Evolutionary conservation across 352 stramenopile genomes (phyloP).

Genomic region (Chrysophaeum taylorii): DNA sequence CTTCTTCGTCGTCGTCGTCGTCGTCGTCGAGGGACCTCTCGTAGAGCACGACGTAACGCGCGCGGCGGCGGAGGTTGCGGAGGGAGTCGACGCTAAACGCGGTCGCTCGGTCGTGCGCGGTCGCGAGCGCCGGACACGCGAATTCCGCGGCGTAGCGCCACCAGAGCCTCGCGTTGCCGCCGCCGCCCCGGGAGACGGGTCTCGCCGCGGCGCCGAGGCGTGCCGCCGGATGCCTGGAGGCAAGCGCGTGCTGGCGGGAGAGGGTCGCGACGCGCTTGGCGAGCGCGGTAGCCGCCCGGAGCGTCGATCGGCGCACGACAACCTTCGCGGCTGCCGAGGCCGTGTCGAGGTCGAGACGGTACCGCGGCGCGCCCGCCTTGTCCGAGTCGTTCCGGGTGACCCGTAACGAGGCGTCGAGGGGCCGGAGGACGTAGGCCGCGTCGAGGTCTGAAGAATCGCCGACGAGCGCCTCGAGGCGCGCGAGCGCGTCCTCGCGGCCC

Average conservation of each 20-base stretch:
- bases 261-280: neutral
- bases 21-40: no score
- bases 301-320: no score
- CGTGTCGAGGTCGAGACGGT: neutral
- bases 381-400: neutral
- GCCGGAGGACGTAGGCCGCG: neutral
- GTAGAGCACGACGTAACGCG: no score
- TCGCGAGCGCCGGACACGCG: neutral
- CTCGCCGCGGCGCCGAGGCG: neutral
- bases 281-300: no score
- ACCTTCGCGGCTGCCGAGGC: neutral
- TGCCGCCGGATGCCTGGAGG: neutral
- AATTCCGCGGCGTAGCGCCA: neutral
- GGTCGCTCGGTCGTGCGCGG: neutral
- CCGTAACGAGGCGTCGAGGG: neutral
- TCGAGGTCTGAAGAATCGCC: no score
- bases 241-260: neutral
- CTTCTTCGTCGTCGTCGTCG: no score
- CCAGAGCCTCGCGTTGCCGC: neutral
- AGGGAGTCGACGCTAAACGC: no score
- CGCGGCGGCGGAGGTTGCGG: no score
- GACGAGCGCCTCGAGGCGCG: no score
- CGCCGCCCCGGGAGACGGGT: neutral
- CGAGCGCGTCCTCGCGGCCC: no score
- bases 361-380: neutral